A percentile compares a stretch with the other conserved stretches of the same genome.
Evolutionary conservation across 305 asterid species (phyloP).

Genomic region (Solanum hybrid): DNA sequence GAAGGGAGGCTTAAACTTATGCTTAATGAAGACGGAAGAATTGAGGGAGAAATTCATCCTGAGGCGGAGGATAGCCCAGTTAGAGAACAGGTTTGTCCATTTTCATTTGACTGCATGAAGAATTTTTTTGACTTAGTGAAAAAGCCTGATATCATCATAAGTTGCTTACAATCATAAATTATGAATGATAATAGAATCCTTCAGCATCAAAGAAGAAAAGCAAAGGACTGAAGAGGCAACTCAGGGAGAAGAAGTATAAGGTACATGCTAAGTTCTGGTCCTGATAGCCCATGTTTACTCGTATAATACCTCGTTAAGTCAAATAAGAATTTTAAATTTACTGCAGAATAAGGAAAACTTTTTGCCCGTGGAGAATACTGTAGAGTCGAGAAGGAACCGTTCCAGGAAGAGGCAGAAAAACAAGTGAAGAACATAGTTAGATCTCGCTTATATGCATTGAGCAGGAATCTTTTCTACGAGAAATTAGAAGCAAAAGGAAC

Average conservation of each 20-base stretch:
- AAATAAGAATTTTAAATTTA: slow-evolving; percentile 2
- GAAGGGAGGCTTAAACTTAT: slow-evolving; percentile 92
- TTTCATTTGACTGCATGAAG: slow-evolving; percentile 6
- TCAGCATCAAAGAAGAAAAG: slow-evolving; percentile 32
- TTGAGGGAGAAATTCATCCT: slow-evolving; percentile 44
- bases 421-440: slow-evolving; percentile 17
- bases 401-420: slow-evolving; percentile 36
- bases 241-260: slow-evolving; percentile 37
- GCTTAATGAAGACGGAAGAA: slow-evolving; percentile 50
- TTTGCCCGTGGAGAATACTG: slow-evolving; percentile 13
- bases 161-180: background rate
- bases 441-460: background rate
- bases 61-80: slow-evolving; percentile 19
- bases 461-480: background rate
- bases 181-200: slow-evolving; percentile 20
- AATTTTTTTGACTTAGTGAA: slow-evolving; percentile 2
- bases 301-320: background rate
- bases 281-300: background rate
- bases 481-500: background rate
- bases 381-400: slow-evolving; percentile 9
- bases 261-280: slow-evolving; percentile 20
- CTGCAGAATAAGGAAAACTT: slow-evolving; percentile 20
- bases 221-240: slow-evolving; percentile 28
- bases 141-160: slow-evolving; percentile 3
- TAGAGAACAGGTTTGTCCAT: slow-evolving; percentile 33